Evolutionary conservation across 306 rosid genomes (phyloP).

Genomic region (Prosopis cineraria): DNA sequence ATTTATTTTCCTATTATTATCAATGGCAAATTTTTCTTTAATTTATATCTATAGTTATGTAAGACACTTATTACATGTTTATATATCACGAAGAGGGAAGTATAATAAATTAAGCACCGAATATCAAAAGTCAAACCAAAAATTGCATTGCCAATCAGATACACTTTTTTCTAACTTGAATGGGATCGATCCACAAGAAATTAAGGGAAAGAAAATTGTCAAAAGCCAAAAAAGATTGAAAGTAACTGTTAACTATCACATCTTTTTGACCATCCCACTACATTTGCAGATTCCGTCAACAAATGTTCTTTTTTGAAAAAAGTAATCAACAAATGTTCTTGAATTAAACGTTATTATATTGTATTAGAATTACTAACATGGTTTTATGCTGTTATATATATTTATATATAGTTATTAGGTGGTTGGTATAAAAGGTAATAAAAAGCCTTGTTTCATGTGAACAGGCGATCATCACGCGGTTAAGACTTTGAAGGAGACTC

Average conservation of each 20-base stretch:
- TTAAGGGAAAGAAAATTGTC: background rate
- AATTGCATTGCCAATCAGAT: background rate
- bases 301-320: background rate
- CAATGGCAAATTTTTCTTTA: no score
- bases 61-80: background rate
- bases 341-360: background rate
- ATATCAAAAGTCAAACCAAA: background rate
- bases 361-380: background rate
- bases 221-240: background rate
- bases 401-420: background rate
- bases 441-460: slow-evolving; percentile 35
- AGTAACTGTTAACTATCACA: background rate
- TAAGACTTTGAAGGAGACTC: slow-evolving; percentile 36
- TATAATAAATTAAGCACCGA: slow-evolving; percentile 12
- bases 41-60: no score
- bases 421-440: background rate
- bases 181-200: background rate
- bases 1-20: no score
- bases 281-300: slow-evolving; percentile 8
- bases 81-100: background rate
- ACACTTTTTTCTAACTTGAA: background rate
- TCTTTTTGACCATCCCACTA: slow-evolving; percentile 54
- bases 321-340: background rate
- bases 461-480: slow-evolving; percentile 63
- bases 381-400: background rate